Conservation (phyloP, 768 basidiomycete species). For the Boletus tomentosulus region DNA sequence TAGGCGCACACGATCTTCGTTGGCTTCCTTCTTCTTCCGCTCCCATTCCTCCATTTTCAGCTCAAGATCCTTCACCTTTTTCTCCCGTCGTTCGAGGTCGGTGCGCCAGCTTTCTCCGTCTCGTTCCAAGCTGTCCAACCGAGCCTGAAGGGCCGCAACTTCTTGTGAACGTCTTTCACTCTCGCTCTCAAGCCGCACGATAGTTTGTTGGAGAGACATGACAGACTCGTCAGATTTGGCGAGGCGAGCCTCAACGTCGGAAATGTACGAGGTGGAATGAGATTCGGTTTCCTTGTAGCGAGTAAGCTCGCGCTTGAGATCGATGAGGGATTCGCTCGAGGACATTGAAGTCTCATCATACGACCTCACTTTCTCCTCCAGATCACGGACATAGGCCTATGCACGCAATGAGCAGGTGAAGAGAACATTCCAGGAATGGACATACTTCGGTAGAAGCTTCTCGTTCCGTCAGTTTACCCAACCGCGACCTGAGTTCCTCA, state of each 20-base stretch:
- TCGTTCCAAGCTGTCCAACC: conserved; percentile 61
- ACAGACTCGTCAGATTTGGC: conserved; percentile 76
- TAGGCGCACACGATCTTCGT: conserved; percentile 61
- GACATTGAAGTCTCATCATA: conserved; percentile 76
- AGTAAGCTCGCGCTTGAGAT: conserved; percentile 78
- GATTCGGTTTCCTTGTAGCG: conserved; percentile 74
- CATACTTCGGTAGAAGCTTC: conserved; percentile 89
- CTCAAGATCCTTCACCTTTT: conserved; percentile 71
- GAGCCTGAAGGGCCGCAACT: conserved; percentile 63
- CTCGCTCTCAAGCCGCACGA: conserved; percentile 76
- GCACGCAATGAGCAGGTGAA: background rate
- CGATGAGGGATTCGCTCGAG: conserved; percentile 74
- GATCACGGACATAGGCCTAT: conserved; percentile 88
- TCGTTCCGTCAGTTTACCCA: conserved; percentile 80
- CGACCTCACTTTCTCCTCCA: conserved; percentile 86
- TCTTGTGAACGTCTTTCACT: conserved; percentile 70
- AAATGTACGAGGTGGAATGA: conserved; percentile 73
- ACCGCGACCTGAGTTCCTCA: conserved; percentile 75
- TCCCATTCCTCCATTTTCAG: conserved; percentile 76
- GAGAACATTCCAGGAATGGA: background rate
- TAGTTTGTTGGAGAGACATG: conserved; percentile 58
- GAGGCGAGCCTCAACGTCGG: conserved; percentile 80
- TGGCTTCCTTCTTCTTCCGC: conserved; percentile 61
- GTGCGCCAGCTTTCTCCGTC: conserved; percentile 81
- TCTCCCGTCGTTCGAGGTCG: conserved; percentile 83